Base-by-base conservation (phyloP, 75 land plant species). In the Picea sitchensis region DNA sequence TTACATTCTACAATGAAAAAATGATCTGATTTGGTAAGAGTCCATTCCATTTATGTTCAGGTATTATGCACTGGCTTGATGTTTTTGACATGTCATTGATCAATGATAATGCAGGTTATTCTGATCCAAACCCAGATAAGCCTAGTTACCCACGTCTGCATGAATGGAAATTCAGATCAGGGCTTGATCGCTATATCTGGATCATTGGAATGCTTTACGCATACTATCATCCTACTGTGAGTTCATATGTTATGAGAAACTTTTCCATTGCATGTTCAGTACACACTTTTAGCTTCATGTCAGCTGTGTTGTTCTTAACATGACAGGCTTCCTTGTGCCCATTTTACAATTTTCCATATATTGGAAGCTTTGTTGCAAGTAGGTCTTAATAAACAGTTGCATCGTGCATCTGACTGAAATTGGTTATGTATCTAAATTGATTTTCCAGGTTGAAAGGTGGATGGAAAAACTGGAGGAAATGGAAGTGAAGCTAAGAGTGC, bases 161-260 rank as follows among this genome's bases (percentile, higher is more conserved):
- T 84, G 99, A 98, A 77, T 98, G 99, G 99, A 94, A 98, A 78
- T 98, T 98, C 61, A 87, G 99, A 86, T 98, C 99, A 56, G 99
- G 99, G 4, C 92, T 98, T 69, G 99, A 98, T 83, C 94, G 99
- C 59, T 98, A 98, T 62, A 95, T 98, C 58, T 98, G 99, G 99
- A 95, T 98, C 30, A 84, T 94, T 80, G 99, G 99, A 80, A 98
- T 98, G 99, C 81, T 98, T 74, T 98, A 94, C 87, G 99, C 99
- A 38, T 98, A 93, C 63, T 98, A 90, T 73, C 99, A 98, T 73
- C 99, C 99, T 26, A 93, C 83, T 86, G 99, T 98, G 64, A 78
- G 90, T 72, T 79, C 14, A 61, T 76, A 30, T n/a, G 36, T 18
- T 18, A 57, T 65, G 26, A 79, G 75, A 74, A 61, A 51, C 6